Conservation (phyloP, 345 rosid species). For the Brassica incana region DNA sequence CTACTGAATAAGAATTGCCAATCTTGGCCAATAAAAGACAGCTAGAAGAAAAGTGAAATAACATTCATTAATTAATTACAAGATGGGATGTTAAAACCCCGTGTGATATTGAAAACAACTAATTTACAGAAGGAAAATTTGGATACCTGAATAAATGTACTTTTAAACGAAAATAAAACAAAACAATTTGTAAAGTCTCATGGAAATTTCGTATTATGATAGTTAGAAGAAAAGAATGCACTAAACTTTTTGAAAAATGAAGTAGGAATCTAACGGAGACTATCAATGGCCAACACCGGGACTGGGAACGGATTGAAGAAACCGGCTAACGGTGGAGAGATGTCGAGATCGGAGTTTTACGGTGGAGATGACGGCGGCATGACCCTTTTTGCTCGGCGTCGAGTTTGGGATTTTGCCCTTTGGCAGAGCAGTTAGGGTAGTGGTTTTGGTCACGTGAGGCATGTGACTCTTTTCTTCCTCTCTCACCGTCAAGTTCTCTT, state of each 20-base stretch:
- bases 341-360: constrained; percentile 58
- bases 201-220: background rate
- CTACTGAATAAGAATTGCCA: background rate
- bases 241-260: constrained; percentile 10
- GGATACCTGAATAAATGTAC: background rate
- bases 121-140: background rate
- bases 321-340: constrained; percentile 58
- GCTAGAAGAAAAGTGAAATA: background rate
- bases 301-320: constrained; percentile 78
- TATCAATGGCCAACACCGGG: constrained; percentile 75
- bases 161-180: background rate
- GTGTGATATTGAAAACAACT: background rate
- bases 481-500: constrained; percentile 29
- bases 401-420: constrained; percentile 60
- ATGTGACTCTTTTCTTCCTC: constrained; percentile 40
- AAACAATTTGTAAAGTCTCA: background rate
- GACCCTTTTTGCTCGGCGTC: constrained; percentile 70
- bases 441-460: constrained; percentile 41
- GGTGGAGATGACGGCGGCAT: constrained; percentile 42
- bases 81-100: background rate
- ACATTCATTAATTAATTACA: constrained; percentile 1
- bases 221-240: constrained; percentile 26
- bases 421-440: constrained; percentile 51
- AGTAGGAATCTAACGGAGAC: background rate
- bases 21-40: background rate